Evolutionary conservation across 495 filamentous ascomycete genomes (phyloP).

Genomic region (Baudoinia panamericana): DNA sequence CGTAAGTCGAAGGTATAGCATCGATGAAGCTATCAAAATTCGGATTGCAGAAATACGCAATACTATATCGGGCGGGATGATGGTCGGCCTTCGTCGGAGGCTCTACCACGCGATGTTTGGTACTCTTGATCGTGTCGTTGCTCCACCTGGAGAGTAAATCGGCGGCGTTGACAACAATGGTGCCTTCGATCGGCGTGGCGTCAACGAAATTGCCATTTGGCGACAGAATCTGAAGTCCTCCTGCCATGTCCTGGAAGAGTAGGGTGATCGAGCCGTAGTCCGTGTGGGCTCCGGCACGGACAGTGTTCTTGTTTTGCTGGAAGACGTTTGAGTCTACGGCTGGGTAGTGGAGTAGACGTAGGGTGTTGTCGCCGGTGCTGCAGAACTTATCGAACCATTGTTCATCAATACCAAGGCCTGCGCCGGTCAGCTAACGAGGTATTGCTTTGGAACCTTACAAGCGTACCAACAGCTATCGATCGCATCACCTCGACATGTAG

Average conservation of each 20-base stretch:
- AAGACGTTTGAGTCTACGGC: constrained; percentile 55
- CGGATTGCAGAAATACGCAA: constrained; percentile 82
- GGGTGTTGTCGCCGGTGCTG: constrained; percentile 64
- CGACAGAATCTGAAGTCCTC: constrained; percentile 72
- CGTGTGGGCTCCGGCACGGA: constrained; percentile 73
- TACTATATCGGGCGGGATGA: constrained; percentile 53
- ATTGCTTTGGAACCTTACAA: no score
- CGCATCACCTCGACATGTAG: constrained; percentile 74
- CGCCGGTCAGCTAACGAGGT: no score
- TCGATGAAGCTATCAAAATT: constrained; percentile 69
- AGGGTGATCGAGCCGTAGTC: constrained; percentile 81
- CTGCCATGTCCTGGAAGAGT: constrained; percentile 74
- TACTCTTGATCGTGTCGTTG: constrained; percentile 80
- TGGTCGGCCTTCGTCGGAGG: constrained; percentile 41
- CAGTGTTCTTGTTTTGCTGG: constrained; percentile 46
- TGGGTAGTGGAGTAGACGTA: constrained; percentile 85
- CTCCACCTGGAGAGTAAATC: constrained; percentile 75
- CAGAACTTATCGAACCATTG: constrained; percentile 68
- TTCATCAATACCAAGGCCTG: constrained; percentile 59
- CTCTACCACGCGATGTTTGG: constrained; percentile 80
- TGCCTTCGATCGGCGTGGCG: constrained; percentile 67
- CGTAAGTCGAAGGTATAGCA: constrained; percentile 75
- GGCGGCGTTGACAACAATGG: constrained; percentile 83
- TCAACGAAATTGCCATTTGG: constrained; percentile 69
- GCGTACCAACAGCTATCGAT: constrained; percentile 75